Evolutionary conservation across 1,284 basidiomycete species (phyloP).

Genomic region (Naganishia sp.): DNA sequence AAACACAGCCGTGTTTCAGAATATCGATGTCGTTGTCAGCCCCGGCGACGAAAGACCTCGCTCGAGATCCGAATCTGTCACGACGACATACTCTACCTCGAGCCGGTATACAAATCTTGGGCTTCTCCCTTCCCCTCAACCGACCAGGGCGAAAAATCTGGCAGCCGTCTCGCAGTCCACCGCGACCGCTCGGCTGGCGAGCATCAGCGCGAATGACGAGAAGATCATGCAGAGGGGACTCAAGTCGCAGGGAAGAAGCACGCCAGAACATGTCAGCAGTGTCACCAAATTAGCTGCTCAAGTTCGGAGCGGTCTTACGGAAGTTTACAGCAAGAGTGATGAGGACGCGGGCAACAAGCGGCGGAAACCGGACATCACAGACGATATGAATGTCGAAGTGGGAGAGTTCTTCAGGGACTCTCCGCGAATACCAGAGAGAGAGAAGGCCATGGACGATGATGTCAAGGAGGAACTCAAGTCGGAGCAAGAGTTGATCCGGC

Average conservation of each 20-base stretch:
- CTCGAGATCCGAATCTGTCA: slow-evolving; percentile 12
- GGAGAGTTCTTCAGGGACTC: slow-evolving; percentile 23
- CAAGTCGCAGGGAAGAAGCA: slow-evolving; percentile 5
- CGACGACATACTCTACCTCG: not conserved
- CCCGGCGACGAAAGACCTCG: not conserved
- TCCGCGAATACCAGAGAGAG: slow-evolving; percentile 19
- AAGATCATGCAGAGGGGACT: slow-evolving; percentile 22
- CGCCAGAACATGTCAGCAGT: slow-evolving; percentile 16
- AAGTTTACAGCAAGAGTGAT: slow-evolving; percentile 28
- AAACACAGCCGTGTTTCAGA: slow-evolving; percentile 11
- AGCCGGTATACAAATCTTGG: slow-evolving; percentile 16
- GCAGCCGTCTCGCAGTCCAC: slow-evolving; percentile 24
- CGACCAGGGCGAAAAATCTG: slow-evolving; percentile 4
- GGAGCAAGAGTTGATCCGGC: slow-evolving; percentile 26
- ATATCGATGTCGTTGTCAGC: slow-evolving; percentile 3
- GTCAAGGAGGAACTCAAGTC: slow-evolving; percentile 28
- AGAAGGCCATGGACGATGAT: slow-evolving; percentile 26
- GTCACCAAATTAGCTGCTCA: slow-evolving; percentile 26
- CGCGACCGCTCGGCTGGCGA: slow-evolving; percentile 26
- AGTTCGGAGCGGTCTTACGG: slow-evolving; percentile 21
- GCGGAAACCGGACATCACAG: slow-evolving; percentile 10
- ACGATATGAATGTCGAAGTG: slow-evolving; percentile 24
- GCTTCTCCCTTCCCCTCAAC: slow-evolving; percentile 8
- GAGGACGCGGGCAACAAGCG: slow-evolving; percentile 5
- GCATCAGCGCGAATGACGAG: slow-evolving; percentile 29